Base-by-base conservation (phyloP, 2,329 filamentous ascomycete genomes). In the Corniculantispora saksenae region DNA sequence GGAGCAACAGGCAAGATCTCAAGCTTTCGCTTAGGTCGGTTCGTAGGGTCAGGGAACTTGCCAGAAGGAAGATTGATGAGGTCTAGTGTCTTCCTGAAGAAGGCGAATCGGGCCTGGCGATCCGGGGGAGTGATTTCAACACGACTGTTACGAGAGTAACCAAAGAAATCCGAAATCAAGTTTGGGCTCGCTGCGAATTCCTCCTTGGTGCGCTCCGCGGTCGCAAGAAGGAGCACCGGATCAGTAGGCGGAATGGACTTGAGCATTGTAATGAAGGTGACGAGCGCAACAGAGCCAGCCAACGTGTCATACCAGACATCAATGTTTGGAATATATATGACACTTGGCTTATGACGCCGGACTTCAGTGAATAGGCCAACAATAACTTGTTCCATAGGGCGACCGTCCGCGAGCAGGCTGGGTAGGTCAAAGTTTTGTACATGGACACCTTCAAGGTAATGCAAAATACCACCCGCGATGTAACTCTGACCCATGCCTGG, bases 401-500 rank as follows among this genome's bases (percentile, higher is more conserved):
- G 87, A 67, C 91, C 89, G 74, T 99, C 95, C 65, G 91, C 92
- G 66, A 97, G 83, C 64, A 99, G 83, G 19, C 91, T 95, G 0
- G 94, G 89, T 65, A 99, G 84, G 76, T 97, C 96, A 76, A 99
- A 97, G 62, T 91, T 93, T 75, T 98, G 94, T 3, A 99, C 92
- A 78, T 98, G 93, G 2, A 98, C 85, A 29, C 94, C 93, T 78
- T 99, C 95, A 63, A 99, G 90, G 73, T 97, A 89, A 76, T 97
- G 93, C 68, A 98, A 81, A 60, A 98, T 81, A 6, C 94, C 95
- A 56, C 90, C 89, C 35, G 92, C 89, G 47, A 99, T 82, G 72
- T 99, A 97, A 57, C 89, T 87, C 75, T 99, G 96, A 0, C 96
- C 95, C 94, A 98, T 98, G 12, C 95, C 95, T 53, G 88, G 83